Conservation (phyloP, 257 asterid genomes). For the Coffea eugenioides region DNA sequence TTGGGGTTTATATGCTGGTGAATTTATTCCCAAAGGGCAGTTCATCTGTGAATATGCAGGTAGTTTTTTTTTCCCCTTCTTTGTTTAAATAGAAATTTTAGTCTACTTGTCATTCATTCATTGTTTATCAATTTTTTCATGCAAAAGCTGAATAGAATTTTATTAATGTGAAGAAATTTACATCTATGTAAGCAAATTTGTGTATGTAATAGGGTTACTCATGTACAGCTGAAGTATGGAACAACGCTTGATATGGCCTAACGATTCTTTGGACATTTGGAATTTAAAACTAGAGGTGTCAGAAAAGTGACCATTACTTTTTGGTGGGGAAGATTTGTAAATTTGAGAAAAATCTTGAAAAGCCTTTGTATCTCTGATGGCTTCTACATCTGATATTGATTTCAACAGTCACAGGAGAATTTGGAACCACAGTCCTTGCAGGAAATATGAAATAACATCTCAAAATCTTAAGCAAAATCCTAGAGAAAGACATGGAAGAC, state of each 20-base stretch:
- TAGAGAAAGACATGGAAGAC: not conserved
- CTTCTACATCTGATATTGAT: no score
- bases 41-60: conserved; percentile 92
- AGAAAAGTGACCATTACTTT: conserved; percentile 6
- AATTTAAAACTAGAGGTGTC: conserved; percentile 43
- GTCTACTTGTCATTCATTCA: no score
- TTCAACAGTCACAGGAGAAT: no score
- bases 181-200: no score
- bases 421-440: not conserved
- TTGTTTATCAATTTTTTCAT: not conserved
- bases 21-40: conserved; percentile 49
- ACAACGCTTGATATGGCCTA: not conserved
- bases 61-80: conserved; percentile 12
- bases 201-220: no score
- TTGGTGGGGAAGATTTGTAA: no score
- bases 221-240: no score
- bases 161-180: no score
- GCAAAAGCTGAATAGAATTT: not conserved
- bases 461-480: no score
- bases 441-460: no score
- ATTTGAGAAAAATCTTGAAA: no score
- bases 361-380: no score
- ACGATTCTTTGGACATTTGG: conserved; percentile 33
- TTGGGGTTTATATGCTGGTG: conserved; percentile 74
- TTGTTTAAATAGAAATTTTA: not conserved